phyloP scores from a whole-genome alignment of 2,329 filamentous ascomycete species.

The Emergomyces africanus region DNA sequence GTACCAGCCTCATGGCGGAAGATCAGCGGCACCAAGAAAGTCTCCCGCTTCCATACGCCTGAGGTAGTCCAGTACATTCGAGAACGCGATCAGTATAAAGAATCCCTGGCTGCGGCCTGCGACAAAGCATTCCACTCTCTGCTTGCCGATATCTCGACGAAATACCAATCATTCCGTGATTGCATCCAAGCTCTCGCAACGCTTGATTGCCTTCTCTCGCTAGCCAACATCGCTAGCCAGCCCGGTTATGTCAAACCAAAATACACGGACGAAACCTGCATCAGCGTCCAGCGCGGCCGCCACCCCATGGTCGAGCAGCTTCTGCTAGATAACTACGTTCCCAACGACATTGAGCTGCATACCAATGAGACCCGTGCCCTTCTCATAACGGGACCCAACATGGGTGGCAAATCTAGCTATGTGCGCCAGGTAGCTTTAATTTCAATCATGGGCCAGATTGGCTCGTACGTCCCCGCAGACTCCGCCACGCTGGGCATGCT shows the following conservation, averaged over 20 bases:
- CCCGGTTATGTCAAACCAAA: conserved; percentile 79
- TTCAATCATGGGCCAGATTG: conserved; percentile 85
- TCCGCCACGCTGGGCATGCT: conserved; percentile 64
- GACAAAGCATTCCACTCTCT: conserved; percentile 66
- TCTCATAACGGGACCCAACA: conserved; percentile 92
- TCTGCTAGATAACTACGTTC: conserved; percentile 75
- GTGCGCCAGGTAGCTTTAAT: conserved; percentile 87
- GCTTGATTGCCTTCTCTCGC: conserved; percentile 78
- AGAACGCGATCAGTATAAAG: conserved; percentile 89
- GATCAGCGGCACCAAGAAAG: conserved; percentile 84
- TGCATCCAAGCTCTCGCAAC: conserved; percentile 74
- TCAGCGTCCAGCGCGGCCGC: conserved; percentile 61
- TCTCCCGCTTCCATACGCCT: conserved; percentile 88
- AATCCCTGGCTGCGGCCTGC: conserved; percentile 82
- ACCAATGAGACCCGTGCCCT: conserved; percentile 56
- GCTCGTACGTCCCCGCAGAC: conserved; percentile 79
- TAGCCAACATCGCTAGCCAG: conserved; percentile 70
- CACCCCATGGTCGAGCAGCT: conserved; percentile 95
- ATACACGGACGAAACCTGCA: conserved; percentile 50
- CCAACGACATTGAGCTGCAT: conserved; percentile 69
- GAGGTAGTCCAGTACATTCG: conserved; percentile 71
- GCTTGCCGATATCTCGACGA: conserved; percentile 59
- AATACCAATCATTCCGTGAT: conserved; percentile 83
- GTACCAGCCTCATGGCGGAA: conserved; percentile 93
- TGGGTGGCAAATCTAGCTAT: conserved; percentile 98